phyloP scores from a whole-genome alignment of 2,329 filamentous ascomycete species.

The Alternaria dauci region DNA sequence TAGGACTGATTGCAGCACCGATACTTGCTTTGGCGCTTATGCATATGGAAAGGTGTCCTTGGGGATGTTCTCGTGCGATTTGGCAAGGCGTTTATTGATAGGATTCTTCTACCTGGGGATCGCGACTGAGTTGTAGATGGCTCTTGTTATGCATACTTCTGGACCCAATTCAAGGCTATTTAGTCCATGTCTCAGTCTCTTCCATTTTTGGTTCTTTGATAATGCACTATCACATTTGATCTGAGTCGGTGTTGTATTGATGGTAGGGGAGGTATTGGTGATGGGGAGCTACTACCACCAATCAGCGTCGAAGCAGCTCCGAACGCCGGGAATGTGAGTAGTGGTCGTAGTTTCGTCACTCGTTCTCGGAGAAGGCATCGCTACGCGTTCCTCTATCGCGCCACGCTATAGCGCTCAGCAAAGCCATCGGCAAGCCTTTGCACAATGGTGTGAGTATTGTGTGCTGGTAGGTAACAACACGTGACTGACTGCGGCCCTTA shows the following conservation, averaged over 20 bases:
- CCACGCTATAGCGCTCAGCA: constrained; percentile 3
- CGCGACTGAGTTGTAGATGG: background rate
- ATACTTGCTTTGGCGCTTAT: constrained; percentile 3
- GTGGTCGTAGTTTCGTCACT: constrained; percentile 24
- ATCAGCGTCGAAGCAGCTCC: constrained; percentile 22
- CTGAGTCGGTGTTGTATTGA: background rate
- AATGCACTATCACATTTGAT: background rate
- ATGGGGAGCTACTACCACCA: constrained; percentile 6
- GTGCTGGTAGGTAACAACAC: background rate
- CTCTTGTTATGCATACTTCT: background rate
- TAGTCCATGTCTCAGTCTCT: background rate
- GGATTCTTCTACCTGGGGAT: no score
- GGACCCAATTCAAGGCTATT: background rate
- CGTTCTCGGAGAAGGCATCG: constrained; percentile 9
- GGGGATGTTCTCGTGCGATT: background rate
- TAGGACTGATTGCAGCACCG: background rate
- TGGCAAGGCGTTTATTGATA: constrained; percentile 13
- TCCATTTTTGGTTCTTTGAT: background rate
- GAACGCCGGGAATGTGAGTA: constrained; percentile 4
- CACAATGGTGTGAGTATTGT: constrained; percentile 10
- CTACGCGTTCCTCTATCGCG: constrained; percentile 17
- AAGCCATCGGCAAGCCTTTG: background rate
- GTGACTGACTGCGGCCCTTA: constrained; percentile 15
- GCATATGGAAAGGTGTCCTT: background rate
- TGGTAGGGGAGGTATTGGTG: background rate